Conservation (phyloP, 2,329 filamentous ascomycete genomes). For the Sclerotinia glacialis region DNA sequence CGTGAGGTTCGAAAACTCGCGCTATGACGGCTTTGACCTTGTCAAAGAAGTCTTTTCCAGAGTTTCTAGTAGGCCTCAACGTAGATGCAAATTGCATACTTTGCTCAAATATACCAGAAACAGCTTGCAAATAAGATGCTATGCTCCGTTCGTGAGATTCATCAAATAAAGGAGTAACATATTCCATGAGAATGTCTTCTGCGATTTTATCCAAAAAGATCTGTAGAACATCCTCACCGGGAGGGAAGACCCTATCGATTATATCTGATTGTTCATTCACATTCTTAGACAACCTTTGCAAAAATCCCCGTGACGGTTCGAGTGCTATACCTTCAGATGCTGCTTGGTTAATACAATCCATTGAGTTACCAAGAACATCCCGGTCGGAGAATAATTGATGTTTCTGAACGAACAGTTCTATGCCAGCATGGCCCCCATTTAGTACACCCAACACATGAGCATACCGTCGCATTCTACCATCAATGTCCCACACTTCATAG, state of each 20-base stretch:
- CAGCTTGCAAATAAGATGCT: conserved; percentile 76
- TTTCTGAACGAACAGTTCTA: conserved; percentile 86
- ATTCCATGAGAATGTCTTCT: conserved; percentile 80
- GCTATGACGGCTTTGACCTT: conserved; percentile 66
- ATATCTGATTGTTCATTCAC: conserved; percentile 79
- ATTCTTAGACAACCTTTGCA: conserved; percentile 68
- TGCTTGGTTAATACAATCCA: conserved; percentile 75
- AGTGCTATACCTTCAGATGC: conserved; percentile 67
- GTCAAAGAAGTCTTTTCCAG: conserved; percentile 57
- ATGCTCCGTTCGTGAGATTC: conserved; percentile 76
- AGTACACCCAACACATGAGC: conserved; percentile 79
- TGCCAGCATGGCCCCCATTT: conserved; percentile 73
- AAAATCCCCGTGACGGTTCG: conserved; percentile 78
- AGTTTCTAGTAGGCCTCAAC: conserved; percentile 64
- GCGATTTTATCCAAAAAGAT: conserved; percentile 77
- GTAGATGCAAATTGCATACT: conserved; percentile 72
- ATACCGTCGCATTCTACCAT: conserved; percentile 85
- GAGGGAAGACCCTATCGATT: conserved; percentile 77
- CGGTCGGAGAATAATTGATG: conserved; percentile 78
- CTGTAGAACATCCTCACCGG: conserved; percentile 69
- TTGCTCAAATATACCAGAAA: conserved; percentile 87
- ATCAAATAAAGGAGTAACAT: conserved; percentile 80
- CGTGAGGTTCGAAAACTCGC: conserved; percentile 81
- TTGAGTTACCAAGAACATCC: conserved; percentile 67
- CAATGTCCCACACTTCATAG: conserved; percentile 83